Percentiles rank a stretch among this genome's conserved stretches.
Evolutionary conservation across 495 filamentous ascomycete genomes (phyloP).

Genomic region (Neurospora sp.): DNA sequence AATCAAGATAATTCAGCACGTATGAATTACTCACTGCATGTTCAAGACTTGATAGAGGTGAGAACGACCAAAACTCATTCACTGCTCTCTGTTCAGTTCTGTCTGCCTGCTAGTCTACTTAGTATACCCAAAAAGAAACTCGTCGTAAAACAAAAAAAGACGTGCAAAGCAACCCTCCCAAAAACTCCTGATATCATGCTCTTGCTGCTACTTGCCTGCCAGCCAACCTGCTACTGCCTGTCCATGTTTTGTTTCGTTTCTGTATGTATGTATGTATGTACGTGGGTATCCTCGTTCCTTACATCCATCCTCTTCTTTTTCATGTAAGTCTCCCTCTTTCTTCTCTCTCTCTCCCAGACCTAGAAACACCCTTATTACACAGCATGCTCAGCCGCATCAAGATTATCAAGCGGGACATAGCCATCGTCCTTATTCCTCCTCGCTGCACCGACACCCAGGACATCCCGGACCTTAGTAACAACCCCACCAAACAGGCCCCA

Average conservation of each 20-base stretch:
- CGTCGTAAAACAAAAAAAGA: background rate
- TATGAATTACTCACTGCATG: background rate
- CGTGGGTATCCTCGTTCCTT: background rate
- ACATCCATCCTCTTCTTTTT: background rate
- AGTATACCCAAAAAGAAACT: background rate
- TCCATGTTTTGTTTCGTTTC: background rate
- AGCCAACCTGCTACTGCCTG: background rate
- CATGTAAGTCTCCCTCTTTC: background rate
- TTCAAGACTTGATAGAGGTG: background rate
- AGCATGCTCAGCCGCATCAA: slow-evolving; percentile 24
- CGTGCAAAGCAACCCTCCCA: background rate
- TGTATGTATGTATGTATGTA: background rate
- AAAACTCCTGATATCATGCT: background rate
- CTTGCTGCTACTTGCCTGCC: background rate
- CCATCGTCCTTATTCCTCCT: slow-evolving; percentile 38
- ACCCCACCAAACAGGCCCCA: slow-evolving; percentile 36
- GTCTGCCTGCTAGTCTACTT: background rate
- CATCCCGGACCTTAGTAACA: slow-evolving; percentile 29
- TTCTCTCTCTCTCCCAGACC: background rate
- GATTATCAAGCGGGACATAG: slow-evolving; percentile 46
- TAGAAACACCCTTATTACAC: slow-evolving; percentile 3
- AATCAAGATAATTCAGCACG: background rate
- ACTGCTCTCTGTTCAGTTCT: background rate
- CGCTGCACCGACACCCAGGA: slow-evolving; percentile 23
- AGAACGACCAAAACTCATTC: background rate